Percentiles rank a stretch among this genome's conserved stretches.
These are phyloP conservation scores for Rhizoctonia solani DNA, from an alignment of 1,284 basidiomycete species.

Conservation along the genomic window DNA sequence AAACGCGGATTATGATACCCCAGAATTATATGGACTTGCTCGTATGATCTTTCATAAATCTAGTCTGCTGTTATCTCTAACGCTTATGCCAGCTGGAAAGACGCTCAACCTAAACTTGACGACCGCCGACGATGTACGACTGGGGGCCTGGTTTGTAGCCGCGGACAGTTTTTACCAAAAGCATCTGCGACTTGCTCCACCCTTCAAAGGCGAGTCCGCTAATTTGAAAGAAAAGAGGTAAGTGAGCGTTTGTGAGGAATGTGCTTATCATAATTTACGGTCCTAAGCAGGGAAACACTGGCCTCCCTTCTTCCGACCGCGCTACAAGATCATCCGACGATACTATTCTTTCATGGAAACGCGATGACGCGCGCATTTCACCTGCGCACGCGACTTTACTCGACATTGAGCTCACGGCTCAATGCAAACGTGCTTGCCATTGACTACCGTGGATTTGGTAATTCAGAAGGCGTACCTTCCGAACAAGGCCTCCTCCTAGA, in stretches of 20 bases:
- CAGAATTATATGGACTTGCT: conserved; percentile 79
- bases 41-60: too few species aligned
- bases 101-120: conserved; percentile 70
- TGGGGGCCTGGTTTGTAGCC: conserved; percentile 91
- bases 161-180: conserved; percentile 64
- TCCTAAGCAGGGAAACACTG: conserved; percentile 41
- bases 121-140: conserved; percentile 74
- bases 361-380: conserved; percentile 72
- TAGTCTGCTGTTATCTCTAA: too few species aligned
- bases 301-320: conserved; percentile 48
- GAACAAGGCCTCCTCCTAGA: conserved; percentile 69
- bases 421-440: not conserved
- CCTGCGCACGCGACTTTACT: conserved; percentile 66
- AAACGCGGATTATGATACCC: conserved; percentile 63
- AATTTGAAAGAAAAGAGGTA: conserved; percentile 38
- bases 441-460: conserved; percentile 43
- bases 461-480: conserved; percentile 76
- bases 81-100: conserved; percentile 80
- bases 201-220: conserved; percentile 40
- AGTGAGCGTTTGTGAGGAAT: too few species aligned
- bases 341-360: conserved; percentile 92
- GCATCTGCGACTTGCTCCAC: not conserved
- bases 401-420: conserved; percentile 58
- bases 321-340: conserved; percentile 65
- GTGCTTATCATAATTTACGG: not conserved